Evolutionary conservation across 352 stramenopile species (phyloP).

Genomic region (Phytophthora sp.): DNA sequence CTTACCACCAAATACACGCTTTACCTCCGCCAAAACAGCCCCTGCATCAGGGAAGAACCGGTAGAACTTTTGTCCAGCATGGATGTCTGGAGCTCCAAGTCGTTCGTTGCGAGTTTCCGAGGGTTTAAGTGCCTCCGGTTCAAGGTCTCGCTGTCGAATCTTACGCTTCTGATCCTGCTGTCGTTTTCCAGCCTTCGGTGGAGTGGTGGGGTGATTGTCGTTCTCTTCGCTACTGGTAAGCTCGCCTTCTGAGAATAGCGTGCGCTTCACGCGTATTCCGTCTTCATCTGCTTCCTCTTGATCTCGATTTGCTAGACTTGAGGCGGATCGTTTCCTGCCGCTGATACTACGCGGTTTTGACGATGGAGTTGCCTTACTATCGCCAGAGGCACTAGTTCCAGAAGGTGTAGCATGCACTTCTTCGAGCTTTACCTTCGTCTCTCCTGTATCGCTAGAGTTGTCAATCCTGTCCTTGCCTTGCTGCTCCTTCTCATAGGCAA

Average conservation of each 20-base stretch:
- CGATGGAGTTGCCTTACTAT: conserved; percentile 45
- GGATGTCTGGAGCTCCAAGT: conserved; percentile 60
- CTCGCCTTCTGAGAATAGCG: conserved; percentile 62
- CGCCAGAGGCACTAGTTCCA: not conserved
- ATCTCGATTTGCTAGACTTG: not conserved
- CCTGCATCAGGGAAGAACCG: conserved; percentile 69
- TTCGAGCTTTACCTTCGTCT: conserved; percentile 14
- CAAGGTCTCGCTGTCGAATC: conserved; percentile 30
- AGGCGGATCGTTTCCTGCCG: conserved; percentile 37
- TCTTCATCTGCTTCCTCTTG: conserved; percentile 21
- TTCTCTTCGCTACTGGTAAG: conserved; percentile 68
- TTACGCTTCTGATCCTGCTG: conserved; percentile 4
- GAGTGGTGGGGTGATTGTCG: conserved; percentile 25
- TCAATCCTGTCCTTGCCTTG: not conserved
- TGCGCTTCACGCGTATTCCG: conserved; percentile 57
- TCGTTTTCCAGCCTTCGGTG: conserved; percentile 2
- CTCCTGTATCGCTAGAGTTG: conserved; percentile 4
- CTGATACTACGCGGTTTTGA: conserved; percentile 59
- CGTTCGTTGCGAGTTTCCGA: conserved; percentile 52
- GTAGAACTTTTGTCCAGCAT: conserved; percentile 74
- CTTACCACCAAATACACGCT: conserved; percentile 78
- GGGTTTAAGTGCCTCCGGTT: conserved; percentile 56
- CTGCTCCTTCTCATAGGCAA: conserved; percentile 63
- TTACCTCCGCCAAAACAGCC: conserved; percentile 68
- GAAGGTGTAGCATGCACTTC: conserved; percentile 21